Conservation (phyloP, 768 basidiomycete species). For the Tricholoma terreum region DNA sequence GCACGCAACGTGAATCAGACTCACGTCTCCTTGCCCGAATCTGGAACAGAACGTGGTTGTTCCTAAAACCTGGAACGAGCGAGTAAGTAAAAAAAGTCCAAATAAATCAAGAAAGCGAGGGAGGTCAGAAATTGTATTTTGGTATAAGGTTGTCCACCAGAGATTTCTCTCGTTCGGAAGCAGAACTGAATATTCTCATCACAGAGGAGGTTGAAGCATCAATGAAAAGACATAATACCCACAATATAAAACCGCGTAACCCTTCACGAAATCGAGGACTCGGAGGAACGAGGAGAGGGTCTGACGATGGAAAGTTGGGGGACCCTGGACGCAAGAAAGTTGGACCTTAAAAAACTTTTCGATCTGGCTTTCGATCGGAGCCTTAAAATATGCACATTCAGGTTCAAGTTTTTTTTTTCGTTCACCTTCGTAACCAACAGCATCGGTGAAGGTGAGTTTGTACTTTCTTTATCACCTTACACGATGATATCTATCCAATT, state of each 20-base stretch:
- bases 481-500: constrained; percentile 71
- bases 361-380: constrained; percentile 28
- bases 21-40: too few species aligned
- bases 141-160: constrained; percentile 69
- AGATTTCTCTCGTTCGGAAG: constrained; percentile 75
- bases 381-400: constrained; percentile 11
- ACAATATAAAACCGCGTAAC: background rate
- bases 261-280: background rate
- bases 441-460: constrained; percentile 29
- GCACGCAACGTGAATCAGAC: background rate
- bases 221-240: background rate
- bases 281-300: background rate
- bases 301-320: too few species aligned
- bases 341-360: background rate
- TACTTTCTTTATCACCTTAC: constrained; percentile 12
- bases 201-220: constrained; percentile 19
- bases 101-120: constrained; percentile 7
- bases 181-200: constrained; percentile 75
- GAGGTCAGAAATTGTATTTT: constrained; percentile 53
- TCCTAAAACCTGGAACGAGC: too few species aligned
- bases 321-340: too few species aligned
- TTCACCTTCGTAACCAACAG: too few species aligned
- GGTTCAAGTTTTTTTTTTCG: too few species aligned
- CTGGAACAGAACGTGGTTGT: too few species aligned
- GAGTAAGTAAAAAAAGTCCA: constrained; percentile 20